Conservation (phyloP, 352 stramenopile genomes). For the Phytophthora lateralis region DNA sequence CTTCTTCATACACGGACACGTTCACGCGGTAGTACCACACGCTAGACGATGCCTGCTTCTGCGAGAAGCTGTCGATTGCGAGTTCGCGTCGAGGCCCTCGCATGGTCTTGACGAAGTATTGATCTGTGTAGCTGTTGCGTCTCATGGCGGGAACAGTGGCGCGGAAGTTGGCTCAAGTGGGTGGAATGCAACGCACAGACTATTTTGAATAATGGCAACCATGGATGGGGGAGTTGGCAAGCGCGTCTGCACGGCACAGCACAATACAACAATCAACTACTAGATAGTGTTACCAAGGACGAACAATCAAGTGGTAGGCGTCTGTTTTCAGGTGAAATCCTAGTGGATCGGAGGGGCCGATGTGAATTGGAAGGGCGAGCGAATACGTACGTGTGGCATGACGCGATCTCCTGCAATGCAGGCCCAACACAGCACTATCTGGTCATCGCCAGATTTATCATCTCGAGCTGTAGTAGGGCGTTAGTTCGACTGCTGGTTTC, state of each 20-base stretch:
- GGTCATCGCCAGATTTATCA: slow-evolving; percentile 8
- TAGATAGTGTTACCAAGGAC: not conserved
- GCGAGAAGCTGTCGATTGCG: slow-evolving; percentile 53
- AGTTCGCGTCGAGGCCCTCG: slow-evolving; percentile 31
- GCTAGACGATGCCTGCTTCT: slow-evolving; percentile 32
- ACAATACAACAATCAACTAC: slow-evolving; percentile 1
- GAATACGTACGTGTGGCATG: not conserved
- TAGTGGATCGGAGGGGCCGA: slow-evolving; percentile 8
- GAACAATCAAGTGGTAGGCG: slow-evolving; percentile 14
- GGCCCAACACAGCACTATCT: not conserved
- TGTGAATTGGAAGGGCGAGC: slow-evolving; percentile 20
- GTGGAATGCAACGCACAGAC: slow-evolving; percentile 3
- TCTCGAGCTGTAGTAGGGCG: not conserved
- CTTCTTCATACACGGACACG: slow-evolving; percentile 37
- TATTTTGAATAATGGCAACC: slow-evolving; percentile 20
- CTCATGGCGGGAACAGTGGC: not conserved
- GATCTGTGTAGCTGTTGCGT: slow-evolving; percentile 10
- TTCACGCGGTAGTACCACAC: slow-evolving; percentile 75
- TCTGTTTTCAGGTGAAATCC: slow-evolving; percentile 17
- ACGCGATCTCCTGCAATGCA: not conserved
- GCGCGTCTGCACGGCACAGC: not conserved
- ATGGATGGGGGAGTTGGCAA: not conserved
- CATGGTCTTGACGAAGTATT: slow-evolving; percentile 6
- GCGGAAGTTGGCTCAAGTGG: not conserved
- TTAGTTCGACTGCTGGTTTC: slow-evolving; percentile 19